Percentiles rank a stretch among this genome's conserved stretches.
Evolutionary conservation across 2,329 filamentous ascomycete species (phyloP).

Genomic region (Fusarium mundagurra): DNA sequence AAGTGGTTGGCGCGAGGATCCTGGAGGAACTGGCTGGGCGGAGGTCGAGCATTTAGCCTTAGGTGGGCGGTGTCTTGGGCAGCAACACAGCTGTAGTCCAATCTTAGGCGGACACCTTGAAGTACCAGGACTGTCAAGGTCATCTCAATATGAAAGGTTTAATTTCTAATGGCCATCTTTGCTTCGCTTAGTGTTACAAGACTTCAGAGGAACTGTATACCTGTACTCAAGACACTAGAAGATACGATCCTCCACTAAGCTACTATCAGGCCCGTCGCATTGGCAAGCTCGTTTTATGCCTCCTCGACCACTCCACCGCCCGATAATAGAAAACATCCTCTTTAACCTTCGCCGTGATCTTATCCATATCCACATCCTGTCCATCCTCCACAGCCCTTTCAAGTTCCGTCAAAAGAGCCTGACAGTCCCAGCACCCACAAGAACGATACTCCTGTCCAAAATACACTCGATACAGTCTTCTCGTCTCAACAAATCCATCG

Average conservation of each 20-base stretch:
- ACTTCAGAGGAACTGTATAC: neutral
- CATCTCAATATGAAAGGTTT: neutral
- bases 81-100: too few species aligned
- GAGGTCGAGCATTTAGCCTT: too few species aligned
- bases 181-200: neutral
- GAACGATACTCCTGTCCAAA: conserved; percentile 50
- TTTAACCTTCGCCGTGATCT: neutral
- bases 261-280: accelerated
- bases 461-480: conserved; percentile 41
- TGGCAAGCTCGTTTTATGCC: neutral
- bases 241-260: accelerated
- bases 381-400: conserved; percentile 10
- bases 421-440: conserved; percentile 52
- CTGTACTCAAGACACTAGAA: neutral
- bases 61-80: too few species aligned
- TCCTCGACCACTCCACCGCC: conserved; percentile 26
- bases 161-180: neutral
- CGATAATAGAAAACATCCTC: conserved; percentile 29
- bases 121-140: neutral
- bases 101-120: too few species aligned
- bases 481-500: conserved; percentile 44
- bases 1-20: too few species aligned
- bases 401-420: conserved; percentile 43
- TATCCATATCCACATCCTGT: conserved; percentile 5
- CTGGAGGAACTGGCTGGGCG: too few species aligned